A percentile compares a stretch with the other conserved stretches of the same genome.
phyloP scores from a whole-genome alignment of 768 basidiomycete genomes.

The Omphalotus guepiniiformis region DNA sequence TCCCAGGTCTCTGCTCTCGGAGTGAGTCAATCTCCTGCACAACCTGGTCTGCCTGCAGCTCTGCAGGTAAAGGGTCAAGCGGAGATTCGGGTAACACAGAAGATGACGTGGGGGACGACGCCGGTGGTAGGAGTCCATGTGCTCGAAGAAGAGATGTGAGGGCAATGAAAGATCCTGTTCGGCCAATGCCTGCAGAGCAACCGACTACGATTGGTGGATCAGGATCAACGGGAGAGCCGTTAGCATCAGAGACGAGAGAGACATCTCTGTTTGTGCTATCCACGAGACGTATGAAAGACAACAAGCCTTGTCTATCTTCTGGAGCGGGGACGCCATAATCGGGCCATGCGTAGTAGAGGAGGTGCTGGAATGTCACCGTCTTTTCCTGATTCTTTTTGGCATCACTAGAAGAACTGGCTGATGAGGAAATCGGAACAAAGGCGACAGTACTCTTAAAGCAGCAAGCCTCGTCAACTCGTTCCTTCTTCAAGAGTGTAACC shows the following conservation, averaged over 20 bases:
- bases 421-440: constrained; percentile 9
- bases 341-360: constrained; percentile 78
- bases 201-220: constrained; percentile 79
- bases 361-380: constrained; percentile 55
- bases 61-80: constrained; percentile 52
- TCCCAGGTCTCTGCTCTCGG: constrained; percentile 75
- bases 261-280: constrained; percentile 54
- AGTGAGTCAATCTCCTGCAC: constrained; percentile 71
- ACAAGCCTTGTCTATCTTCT: constrained; percentile 53
- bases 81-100: constrained; percentile 19
- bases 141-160: constrained; percentile 73
- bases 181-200: constrained; percentile 85
- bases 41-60: constrained; percentile 51
- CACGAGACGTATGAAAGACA: constrained; percentile 62
- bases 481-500: constrained; percentile 51
- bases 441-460: constrained; percentile 62
- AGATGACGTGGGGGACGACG: constrained; percentile 11
- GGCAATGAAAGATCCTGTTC: constrained; percentile 84
- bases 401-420: background rate
- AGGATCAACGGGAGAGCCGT: constrained; percentile 11
- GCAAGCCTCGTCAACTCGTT: constrained; percentile 48
- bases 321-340: constrained; percentile 76
- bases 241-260: constrained; percentile 23
- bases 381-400: constrained; percentile 9
- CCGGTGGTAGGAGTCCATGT: constrained; percentile 41